Evolutionary conservation across 148 eudicot species (phyloP), one percentile per base, ranked within the genome.

Genomic region (Mesembryanthemum crystallinum): DNA sequence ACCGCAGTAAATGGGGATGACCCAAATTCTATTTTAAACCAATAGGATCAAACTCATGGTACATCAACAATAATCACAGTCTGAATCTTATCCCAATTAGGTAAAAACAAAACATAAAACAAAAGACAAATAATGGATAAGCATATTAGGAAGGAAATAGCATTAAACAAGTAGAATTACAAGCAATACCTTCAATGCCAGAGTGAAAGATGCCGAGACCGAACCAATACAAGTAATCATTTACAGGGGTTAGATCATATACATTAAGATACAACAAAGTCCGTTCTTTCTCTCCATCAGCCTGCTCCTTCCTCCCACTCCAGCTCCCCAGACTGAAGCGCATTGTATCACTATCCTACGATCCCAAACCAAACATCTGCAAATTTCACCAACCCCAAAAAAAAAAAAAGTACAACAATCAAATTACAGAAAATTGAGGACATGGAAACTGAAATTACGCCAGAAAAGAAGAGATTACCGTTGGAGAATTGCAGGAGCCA

Each of bases 131-230:
- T n/a, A n/a, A n/a, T n/a, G n/a, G n/a, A n/a, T n/a, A n/a, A n/a
- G n/a, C n/a, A 25, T 54, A 21, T 17, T 59, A 8, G 0, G 5
- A 30, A 28, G 2, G 28, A 73, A 61, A 37, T 37, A 18, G 49
- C 29, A 49, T 42, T 43, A 43, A 24, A 52, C 49, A 37, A 78
- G 18, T 28, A 47, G 12, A 49, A 77, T 52, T 55, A 73, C n/a
- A 6, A 27, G 1, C 5, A 47, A 69, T 83, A 90, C 94, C 94
- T 90, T 88, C 91, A n/a, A 88, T 81, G n/a, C 94, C 91, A 7
- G 94, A 90, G 80, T 88, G 94, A 60, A 83, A 90, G 39, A 90
- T 69, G 25, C 94, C 94, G 29, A 85, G 78, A 58, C 94, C 94
- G 35, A 83, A 64, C 91, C 94, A 90, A 76, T 88, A 90, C 72